Percentiles rank a stretch among this genome's conserved stretches.
Conservation (phyloP, 495 filamentous ascomycete genomes). For the Penicillium pulvis region DNA sequence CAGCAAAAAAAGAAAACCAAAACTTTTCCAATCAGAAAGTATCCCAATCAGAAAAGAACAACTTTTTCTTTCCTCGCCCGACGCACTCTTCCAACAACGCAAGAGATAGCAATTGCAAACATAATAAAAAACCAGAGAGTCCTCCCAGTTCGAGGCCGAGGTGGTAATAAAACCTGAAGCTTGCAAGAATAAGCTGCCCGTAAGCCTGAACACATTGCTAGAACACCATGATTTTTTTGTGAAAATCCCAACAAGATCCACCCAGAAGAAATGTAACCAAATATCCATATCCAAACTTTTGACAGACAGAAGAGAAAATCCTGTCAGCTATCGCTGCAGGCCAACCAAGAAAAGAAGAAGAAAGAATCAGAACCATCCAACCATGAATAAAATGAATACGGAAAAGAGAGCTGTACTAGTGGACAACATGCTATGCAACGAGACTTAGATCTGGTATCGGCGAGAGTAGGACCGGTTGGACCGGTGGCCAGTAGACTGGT, state of each 20-base stretch:
- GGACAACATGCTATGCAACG: not conserved
- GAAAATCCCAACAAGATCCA: slow-evolving; percentile 8
- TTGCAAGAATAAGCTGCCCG: not conserved
- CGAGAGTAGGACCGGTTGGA: slow-evolving; percentile 43
- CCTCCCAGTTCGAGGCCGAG: slow-evolving; percentile 26
- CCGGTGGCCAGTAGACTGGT: slow-evolving; percentile 21
- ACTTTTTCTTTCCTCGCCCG: slow-evolving; percentile 9
- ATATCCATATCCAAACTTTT: slow-evolving; percentile 18
- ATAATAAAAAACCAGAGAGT: slow-evolving; percentile 25
- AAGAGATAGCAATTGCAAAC: slow-evolving; percentile 27
- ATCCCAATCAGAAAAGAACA: too few species aligned
- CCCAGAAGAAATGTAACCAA: slow-evolving; percentile 10
- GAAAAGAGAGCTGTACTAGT: slow-evolving; percentile 5
- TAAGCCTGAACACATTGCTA: slow-evolving; percentile 14
- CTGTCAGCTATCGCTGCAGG: slow-evolving; percentile 9
- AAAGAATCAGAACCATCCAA: slow-evolving; percentile 10
- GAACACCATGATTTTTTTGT: slow-evolving; percentile 13
- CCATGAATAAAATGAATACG: not conserved
- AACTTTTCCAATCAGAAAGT: not conserved
- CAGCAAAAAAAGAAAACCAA: not conserved
- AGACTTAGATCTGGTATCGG: slow-evolving; percentile 18
- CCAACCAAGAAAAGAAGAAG: slow-evolving; percentile 4
- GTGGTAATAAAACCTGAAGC: not conserved
- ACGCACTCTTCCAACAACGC: slow-evolving; percentile 20
- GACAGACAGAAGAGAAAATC: slow-evolving; percentile 10